phyloP scores from a whole-genome alignment of 108 stramenopile genomes.

The Thalassiosira profunda region DNA sequence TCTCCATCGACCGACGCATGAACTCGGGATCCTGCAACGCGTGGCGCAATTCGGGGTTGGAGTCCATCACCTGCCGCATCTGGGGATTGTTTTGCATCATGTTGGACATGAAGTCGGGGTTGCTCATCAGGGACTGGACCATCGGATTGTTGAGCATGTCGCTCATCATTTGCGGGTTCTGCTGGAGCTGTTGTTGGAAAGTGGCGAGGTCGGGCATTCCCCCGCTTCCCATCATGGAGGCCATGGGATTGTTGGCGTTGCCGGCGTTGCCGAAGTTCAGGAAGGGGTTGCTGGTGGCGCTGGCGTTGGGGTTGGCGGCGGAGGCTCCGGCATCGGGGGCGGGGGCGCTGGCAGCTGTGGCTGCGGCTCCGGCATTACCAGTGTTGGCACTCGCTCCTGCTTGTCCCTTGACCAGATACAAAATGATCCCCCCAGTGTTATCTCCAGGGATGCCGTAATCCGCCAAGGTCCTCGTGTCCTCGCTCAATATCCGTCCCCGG shows the following conservation, averaged over 20 bases:
- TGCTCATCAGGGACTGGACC: conserved; percentile 85
- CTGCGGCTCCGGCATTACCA: conserved; percentile 9
- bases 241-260: conserved; percentile 17
- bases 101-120: conserved; percentile 89
- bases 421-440: conserved; percentile 36
- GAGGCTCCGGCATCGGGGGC: conserved; percentile 2
- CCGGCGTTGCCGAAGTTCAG: conserved; percentile 23
- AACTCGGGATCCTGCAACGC: conserved; percentile 90
- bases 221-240: conserved; percentile 30
- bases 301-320: conserved; percentile 10
- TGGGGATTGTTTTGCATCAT: conserved; percentile 95
- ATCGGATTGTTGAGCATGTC: conserved; percentile 86
- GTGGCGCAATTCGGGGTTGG: conserved; percentile 92
- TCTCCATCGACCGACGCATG: conserved; percentile 91
- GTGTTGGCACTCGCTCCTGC: not conserved
- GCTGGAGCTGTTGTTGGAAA: conserved; percentile 37
- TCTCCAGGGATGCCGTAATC: conserved; percentile 66
- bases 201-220: conserved; percentile 30
- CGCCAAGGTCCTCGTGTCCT: conserved; percentile 56
- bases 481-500: conserved; percentile 95
- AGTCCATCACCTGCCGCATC: conserved; percentile 86
- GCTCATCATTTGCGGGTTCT: conserved; percentile 71
- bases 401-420: conserved; percentile 76
- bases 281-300: conserved; percentile 26
- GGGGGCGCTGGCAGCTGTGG: not conserved